Conservation (phyloP, 2,329 filamentous ascomycete genomes). For the Monosporascus ibericus region DNA sequence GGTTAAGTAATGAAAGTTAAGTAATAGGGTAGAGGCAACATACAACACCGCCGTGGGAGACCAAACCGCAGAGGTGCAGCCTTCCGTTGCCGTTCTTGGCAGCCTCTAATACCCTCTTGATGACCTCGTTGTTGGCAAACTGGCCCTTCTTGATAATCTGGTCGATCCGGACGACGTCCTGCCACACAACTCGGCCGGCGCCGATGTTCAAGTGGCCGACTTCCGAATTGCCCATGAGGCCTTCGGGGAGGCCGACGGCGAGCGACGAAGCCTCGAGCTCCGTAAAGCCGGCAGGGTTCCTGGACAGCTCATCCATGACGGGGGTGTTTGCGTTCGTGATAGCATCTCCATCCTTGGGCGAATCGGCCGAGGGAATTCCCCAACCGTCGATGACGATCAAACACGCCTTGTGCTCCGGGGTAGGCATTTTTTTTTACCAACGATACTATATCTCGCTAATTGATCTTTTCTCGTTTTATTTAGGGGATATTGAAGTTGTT, state of each 20-base stretch:
- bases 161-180: conserved; percentile 95
- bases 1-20: conserved; percentile 11
- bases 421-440: not conserved
- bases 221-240: conserved; percentile 98
- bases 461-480: not conserved
- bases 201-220: conserved; percentile 99
- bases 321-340: conserved; percentile 91
- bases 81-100: conserved; percentile 87
- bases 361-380: conserved; percentile 78
- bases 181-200: conserved; percentile 95
- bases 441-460: conserved; percentile 32
- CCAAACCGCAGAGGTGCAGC: conserved; percentile 84
- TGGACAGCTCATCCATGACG: conserved; percentile 87
- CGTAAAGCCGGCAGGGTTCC: conserved; percentile 76
- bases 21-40: conserved; percentile 20
- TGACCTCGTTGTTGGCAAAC: conserved; percentile 67
- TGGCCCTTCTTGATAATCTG: conserved; percentile 82
- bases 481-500: not conserved
- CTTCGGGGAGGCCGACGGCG: conserved; percentile 91
- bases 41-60: conserved; percentile 91
- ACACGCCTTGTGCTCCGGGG: conserved; percentile 7
- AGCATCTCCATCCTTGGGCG: conserved; percentile 85
- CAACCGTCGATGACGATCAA: conserved; percentile 98
- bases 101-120: conserved; percentile 68
- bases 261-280: conserved; percentile 94